phyloP scores from a whole-genome alignment of 257 asterid genomes.

The Solanum dulcamara region DNA sequence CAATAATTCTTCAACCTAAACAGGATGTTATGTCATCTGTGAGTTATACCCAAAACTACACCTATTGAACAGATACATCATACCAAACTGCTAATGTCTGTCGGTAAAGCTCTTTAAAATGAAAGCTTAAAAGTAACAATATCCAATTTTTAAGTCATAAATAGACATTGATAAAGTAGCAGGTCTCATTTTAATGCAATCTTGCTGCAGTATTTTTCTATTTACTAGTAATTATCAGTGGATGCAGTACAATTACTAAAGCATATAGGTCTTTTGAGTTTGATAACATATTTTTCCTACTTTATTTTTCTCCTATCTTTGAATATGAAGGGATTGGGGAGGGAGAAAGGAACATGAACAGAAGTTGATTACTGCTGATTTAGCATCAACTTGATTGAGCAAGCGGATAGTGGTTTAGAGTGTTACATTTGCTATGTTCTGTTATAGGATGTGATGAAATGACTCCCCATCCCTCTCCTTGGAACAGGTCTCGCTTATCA shows the following conservation, averaged over 20 bases:
- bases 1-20: neutral
- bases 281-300: neutral
- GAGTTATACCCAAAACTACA: neutral
- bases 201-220: neutral
- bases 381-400: neutral
- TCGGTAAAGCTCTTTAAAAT: neutral
- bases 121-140: neutral
- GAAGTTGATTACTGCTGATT: neutral
- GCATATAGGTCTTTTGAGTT: neutral
- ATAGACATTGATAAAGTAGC: neutral
- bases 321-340: neutral
- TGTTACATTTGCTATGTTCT: neutral
- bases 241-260: neutral
- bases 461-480: neutral
- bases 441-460: neutral
- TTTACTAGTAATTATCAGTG: neutral
- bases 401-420: neutral
- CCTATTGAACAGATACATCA: neutral
- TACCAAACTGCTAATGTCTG: neutral
- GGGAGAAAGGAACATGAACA: neutral
- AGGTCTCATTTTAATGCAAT: neutral
- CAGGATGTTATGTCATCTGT: neutral
- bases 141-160: neutral
- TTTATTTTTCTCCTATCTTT: neutral
- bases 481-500: conserved; percentile 81